These are phyloP conservation scores for Brassica nigra DNA, from an alignment of 345 rosid species.

Conservation along the genomic window DNA sequence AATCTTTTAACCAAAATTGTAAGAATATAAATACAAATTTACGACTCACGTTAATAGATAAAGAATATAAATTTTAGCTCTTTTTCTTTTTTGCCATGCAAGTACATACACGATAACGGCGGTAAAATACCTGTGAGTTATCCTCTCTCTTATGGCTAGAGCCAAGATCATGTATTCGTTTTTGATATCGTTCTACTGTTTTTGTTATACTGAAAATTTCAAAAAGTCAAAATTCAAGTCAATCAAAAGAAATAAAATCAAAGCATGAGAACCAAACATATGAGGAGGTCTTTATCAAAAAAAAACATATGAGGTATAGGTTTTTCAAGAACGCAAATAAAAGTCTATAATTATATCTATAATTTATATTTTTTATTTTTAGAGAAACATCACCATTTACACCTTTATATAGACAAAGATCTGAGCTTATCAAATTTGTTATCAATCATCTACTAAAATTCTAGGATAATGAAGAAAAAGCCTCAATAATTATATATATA, in stretches of 20 bases:
- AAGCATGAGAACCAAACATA: background rate
- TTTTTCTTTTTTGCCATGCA: background rate
- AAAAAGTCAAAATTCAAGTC: background rate
- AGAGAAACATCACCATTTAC: background rate
- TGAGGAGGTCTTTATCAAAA: too few species aligned
- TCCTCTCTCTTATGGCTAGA: slow-evolving; percentile 39
- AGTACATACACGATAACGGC: background rate
- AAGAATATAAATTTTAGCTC: background rate
- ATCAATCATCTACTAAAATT: background rate
- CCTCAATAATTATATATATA: background rate
- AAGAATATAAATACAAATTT: background rate
- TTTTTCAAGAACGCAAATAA: background rate
- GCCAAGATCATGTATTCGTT: slow-evolving; percentile 55
- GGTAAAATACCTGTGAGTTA: slow-evolving; percentile 48
- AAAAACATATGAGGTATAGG: background rate
- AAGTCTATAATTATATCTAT: background rate
- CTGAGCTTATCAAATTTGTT: background rate
- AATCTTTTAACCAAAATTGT: background rate
- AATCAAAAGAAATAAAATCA: background rate
- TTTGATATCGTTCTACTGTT: slow-evolving; percentile 78
- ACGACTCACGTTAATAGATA: background rate
- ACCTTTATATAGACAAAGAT: background rate
- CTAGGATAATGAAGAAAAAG: background rate
- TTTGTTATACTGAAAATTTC: slow-evolving; percentile 50
- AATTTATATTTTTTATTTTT: background rate